phyloP scores from a whole-genome alignment of 345 rosid species.

The Salix koriyanagi region DNA sequence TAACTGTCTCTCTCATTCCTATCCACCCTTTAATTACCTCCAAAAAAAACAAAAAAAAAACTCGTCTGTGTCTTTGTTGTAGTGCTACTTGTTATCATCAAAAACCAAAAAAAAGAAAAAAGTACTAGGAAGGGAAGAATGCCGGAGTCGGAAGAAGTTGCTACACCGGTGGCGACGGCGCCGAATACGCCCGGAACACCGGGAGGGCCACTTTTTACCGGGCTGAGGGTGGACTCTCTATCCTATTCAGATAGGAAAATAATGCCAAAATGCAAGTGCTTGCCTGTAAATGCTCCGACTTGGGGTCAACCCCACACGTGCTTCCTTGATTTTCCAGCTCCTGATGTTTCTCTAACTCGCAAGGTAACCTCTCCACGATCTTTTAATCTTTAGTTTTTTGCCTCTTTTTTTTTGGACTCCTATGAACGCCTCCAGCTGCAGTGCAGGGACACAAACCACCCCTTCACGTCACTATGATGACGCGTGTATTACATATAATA shows the following conservation, averaged over 20 bases:
- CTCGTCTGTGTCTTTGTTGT: neutral
- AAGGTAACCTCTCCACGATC: slow-evolving; percentile 45
- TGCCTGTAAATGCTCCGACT: slow-evolving; percentile 67
- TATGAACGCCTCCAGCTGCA: neutral
- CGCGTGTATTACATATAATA: too few species aligned
- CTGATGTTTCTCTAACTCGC: slow-evolving; percentile 79
- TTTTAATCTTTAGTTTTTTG: neutral
- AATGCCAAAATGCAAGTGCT: slow-evolving; percentile 80
- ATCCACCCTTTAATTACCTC: neutral
- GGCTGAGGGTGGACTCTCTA: slow-evolving; percentile 75
- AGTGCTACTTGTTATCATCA: neutral
- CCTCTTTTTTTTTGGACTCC: neutral
- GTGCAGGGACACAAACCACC: too few species aligned
- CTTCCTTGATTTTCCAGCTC: slow-evolving; percentile 68
- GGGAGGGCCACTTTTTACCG: slow-evolving; percentile 76
- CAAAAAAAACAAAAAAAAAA: slow-evolving; percentile 19
- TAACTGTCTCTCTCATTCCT: slow-evolving; percentile 25
- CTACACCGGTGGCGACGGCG: slow-evolving; percentile 56
- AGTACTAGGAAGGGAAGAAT: slow-evolving; percentile 17
- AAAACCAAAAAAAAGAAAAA: slow-evolving; percentile 2
- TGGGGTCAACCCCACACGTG: slow-evolving; percentile 70
- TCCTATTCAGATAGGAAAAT: slow-evolving; percentile 79
- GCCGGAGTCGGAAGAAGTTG: slow-evolving; percentile 36
- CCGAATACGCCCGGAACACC: slow-evolving; percentile 95
- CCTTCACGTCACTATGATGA: too few species aligned